These are phyloP conservation scores for Cyberlindnera mycetangii DNA, from an alignment of 805 yeast genomes.

Conservation along the genomic window DNA sequence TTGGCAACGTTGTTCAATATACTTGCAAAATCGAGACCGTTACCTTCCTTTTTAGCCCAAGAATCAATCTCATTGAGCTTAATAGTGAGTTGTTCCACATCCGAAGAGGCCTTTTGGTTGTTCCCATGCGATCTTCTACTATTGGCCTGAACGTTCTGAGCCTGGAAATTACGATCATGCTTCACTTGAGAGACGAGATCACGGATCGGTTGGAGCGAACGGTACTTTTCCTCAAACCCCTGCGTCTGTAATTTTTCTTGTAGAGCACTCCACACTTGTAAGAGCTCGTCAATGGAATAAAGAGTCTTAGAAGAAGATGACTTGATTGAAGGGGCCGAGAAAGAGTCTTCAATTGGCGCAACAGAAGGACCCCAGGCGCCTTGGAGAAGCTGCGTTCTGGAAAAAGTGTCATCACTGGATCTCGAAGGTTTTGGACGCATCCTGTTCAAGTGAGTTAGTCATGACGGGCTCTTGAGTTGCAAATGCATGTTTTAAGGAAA, in stretches of 20 bases:
- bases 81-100: slow-evolving; percentile 15
- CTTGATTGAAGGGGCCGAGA: background rate
- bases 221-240: slow-evolving; percentile 31
- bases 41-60: slow-evolving; percentile 24
- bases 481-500: no score
- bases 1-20: slow-evolving; percentile 21
- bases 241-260: slow-evolving; percentile 29
- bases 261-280: slow-evolving; percentile 47
- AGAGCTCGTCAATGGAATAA: slow-evolving; percentile 51
- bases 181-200: slow-evolving; percentile 22
- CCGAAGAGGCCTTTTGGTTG: slow-evolving; percentile 2
- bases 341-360: background rate
- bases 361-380: slow-evolving; percentile 5
- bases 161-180: slow-evolving; percentile 19
- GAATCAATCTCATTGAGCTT: slow-evolving; percentile 20
- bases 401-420: slow-evolving; percentile 1
- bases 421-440: slow-evolving; percentile 32
- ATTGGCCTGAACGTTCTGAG: slow-evolving; percentile 4
- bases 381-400: background rate
- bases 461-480: background rate
- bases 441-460: slow-evolving; percentile 18
- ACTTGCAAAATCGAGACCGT: slow-evolving; percentile 25
- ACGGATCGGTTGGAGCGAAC: slow-evolving; percentile 30
- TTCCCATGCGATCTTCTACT: background rate
- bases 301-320: slow-evolving; percentile 7